phyloP scores from a whole-genome alignment of 768 basidiomycete genomes.

The Tricholoma bakamatsutake region DNA sequence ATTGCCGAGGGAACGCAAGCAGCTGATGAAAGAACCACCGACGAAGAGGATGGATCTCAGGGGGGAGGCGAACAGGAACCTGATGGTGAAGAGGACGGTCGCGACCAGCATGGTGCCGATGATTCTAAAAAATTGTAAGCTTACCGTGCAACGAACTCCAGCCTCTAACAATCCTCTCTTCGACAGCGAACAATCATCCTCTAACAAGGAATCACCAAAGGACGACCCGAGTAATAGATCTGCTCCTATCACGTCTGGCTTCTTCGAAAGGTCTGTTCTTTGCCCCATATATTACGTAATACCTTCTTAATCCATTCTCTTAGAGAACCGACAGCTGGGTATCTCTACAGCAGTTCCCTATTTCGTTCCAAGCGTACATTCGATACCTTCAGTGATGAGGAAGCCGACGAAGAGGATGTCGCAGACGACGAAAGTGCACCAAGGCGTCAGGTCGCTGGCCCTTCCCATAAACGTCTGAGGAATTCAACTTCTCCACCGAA shows the following conservation, averaged over 20 bases:
- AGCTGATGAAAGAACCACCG: background rate
- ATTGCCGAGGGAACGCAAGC: background rate
- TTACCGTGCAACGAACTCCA: no score
- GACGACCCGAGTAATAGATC: background rate
- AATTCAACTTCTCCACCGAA: background rate
- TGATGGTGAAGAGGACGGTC: background rate
- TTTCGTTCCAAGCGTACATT: background rate
- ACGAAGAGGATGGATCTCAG: background rate
- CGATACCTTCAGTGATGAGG: background rate
- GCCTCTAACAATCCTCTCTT: background rate
- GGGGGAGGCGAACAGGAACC: background rate
- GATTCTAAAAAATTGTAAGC: background rate
- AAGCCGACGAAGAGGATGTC: background rate
- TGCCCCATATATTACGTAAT: background rate
- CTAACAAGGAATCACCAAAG: background rate
- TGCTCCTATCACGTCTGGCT: background rate
- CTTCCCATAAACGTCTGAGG: background rate
- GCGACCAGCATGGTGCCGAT: background rate
- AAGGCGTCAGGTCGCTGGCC: background rate
- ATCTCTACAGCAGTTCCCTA: background rate
- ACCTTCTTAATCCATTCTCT: background rate
- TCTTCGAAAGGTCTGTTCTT: background rate
- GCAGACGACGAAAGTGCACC: background rate
- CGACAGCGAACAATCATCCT: background rate
- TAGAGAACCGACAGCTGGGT: background rate